phyloP scores from a whole-genome alignment of 495 filamentous ascomycete genomes.

The Amniculicola lignicola region DNA sequence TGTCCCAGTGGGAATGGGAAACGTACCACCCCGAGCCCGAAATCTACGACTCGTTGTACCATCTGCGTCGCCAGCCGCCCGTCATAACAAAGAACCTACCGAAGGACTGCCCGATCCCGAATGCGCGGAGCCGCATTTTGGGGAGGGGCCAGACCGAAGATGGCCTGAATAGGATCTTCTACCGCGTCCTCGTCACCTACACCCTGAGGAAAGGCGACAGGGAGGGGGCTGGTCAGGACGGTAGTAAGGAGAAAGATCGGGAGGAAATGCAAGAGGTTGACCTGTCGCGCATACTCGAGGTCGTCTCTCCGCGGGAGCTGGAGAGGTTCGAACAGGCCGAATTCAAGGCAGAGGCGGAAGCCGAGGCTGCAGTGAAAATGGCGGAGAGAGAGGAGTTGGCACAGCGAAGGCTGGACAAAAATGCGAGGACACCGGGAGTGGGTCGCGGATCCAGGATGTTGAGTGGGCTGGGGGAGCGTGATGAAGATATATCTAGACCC shows the following conservation, averaged over 20 bases:
- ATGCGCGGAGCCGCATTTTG: slow-evolving; percentile 9
- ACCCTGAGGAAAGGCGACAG: neutral
- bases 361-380: neutral
- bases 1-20: slow-evolving; percentile 16
- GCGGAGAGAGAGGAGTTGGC: slow-evolving; percentile 10
- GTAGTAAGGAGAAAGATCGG: neutral
- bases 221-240: neutral
- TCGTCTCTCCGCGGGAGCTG: slow-evolving; percentile 11
- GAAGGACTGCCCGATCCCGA: slow-evolving; percentile 13
- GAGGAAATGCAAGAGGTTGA: slow-evolving; percentile 6
- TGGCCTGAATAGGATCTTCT: neutral
- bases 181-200: slow-evolving; percentile 2
- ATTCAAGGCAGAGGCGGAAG: slow-evolving; percentile 10
- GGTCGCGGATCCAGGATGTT: slow-evolving; percentile 5
- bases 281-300: slow-evolving; percentile 9
- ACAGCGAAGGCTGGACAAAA: slow-evolving; percentile 9
- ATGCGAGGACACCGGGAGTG: neutral
- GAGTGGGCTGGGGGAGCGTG: neutral
- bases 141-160: slow-evolving; percentile 11
- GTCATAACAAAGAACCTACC: slow-evolving; percentile 12
- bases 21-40: slow-evolving; percentile 12
- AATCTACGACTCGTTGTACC: slow-evolving; percentile 18
- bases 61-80: slow-evolving; percentile 9
- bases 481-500: neutral
- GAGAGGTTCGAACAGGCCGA: slow-evolving; percentile 23